Evolutionary conservation across 1,139 yeast species (phyloP), one percentile per base, ranked within the genome.

Genomic region (Taiozyma onychis): DNA sequence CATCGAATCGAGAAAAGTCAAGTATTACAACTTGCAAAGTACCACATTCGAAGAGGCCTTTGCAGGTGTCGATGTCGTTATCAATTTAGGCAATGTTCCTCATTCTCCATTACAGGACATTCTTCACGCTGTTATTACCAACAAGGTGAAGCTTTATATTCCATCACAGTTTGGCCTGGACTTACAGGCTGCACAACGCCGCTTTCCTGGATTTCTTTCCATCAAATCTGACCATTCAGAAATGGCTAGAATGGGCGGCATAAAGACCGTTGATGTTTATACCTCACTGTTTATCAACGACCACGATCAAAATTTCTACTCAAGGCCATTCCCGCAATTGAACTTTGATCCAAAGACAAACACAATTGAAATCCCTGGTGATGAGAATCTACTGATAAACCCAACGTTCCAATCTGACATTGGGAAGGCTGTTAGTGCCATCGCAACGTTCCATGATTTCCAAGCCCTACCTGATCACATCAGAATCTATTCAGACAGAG

Each of bases 131-230:
- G 72, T 76, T 2, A 60, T 62, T 7, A 61, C 61, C 21, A 73
- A 75, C 42, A 74, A 64, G 14, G 81, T 82, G 44, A 76, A 78
- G 62, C 59, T 81, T 39, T 81, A 74, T 65, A 73, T 83, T 51
- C 85, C 88, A 39, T 77, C 87, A 4, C 87, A 82, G 60, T 83
- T 78, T 57, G 88, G 88, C 44, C 60, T 69, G 41, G 80, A 80
- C 47, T 53, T 72, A 39, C 61, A 55, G 6, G 62, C 64, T 34
- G 58, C 63, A 16, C 63, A 62, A 18, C 56, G 54, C 30, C 53
- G 57, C 49, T 63, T 70, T 34, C 73, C 74, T 3, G 73, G 72
- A 1, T 69, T 72, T 57, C 60, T 78, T 30, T 57, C 50, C 1
- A 22, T 55, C 28, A 83, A 83, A 66, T 47, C 61, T 0, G 63